These are phyloP conservation scores for Petunia axillaris DNA, from an alignment of 257 asterid species.

Conservation along the genomic window DNA sequence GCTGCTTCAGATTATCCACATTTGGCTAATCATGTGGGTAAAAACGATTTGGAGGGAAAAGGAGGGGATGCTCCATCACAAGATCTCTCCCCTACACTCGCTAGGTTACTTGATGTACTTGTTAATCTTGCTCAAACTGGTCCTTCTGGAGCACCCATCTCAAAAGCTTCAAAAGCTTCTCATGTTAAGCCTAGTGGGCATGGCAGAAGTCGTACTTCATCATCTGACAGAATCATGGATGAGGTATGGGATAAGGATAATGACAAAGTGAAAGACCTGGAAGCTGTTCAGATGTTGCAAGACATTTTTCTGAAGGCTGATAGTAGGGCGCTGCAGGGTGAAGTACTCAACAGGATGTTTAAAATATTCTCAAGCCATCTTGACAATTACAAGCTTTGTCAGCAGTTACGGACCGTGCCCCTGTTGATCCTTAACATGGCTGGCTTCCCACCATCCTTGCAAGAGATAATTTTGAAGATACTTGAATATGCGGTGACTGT, in stretches of 20 bases:
- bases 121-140: constrained; percentile 87
- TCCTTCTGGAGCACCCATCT: constrained; percentile 44
- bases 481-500: constrained; percentile 97
- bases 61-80: constrained; percentile 48
- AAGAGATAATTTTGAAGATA: constrained; percentile 92
- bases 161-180: constrained; percentile 57
- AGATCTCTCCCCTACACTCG: constrained; percentile 78
- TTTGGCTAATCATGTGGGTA: constrained; percentile 43
- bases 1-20: constrained; percentile 45
- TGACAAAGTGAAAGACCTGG: constrained; percentile 88
- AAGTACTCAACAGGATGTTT: constrained; percentile 90
- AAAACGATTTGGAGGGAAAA: constrained; percentile 36
- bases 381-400: constrained; percentile 92
- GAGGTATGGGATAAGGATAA: constrained; percentile 87
- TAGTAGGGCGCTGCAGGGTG: constrained; percentile 84
- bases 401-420: constrained; percentile 93
- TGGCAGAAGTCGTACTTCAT: constrained; percentile 70
- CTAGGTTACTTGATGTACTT: constrained; percentile 89
- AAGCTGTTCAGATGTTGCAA: constrained; percentile 96
- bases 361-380: constrained; percentile 94
- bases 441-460: constrained; percentile 81
- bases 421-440: constrained; percentile 96
- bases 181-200: constrained; percentile 64
- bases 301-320: constrained; percentile 94
- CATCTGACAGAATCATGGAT: constrained; percentile 71